phyloP scores from a whole-genome alignment of 352 stramenopile genomes.

The Stephanocyclus meneghinianus region DNA sequence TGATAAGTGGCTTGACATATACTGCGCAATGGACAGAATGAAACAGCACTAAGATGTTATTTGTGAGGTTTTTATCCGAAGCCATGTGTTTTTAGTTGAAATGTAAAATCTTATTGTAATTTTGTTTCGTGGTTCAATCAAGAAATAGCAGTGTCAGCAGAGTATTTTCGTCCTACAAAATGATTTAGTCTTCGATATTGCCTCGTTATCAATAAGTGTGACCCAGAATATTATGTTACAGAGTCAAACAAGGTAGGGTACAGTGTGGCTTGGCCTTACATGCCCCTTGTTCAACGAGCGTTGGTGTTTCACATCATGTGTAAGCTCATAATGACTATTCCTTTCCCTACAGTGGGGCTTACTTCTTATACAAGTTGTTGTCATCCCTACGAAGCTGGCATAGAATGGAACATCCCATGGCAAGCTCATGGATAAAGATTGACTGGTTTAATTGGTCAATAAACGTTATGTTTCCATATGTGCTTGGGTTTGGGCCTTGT shows the following conservation, averaged over 20 bases:
- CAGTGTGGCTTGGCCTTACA: too few species aligned
- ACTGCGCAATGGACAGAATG: constrained; percentile 42
- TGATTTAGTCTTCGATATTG: too few species aligned
- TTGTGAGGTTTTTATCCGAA: not conserved
- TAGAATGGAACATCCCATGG: constrained; percentile 45
- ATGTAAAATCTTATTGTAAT: too few species aligned
- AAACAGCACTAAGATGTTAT: constrained; percentile 17
- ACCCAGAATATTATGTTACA: too few species aligned
- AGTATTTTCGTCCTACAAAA: too few species aligned
- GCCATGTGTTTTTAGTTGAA: too few species aligned
- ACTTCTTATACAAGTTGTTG: constrained; percentile 17
- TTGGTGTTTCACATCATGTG: not conserved
- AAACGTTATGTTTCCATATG: constrained; percentile 1
- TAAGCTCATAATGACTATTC: not conserved
- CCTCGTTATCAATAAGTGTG: too few species aligned
- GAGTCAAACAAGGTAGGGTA: too few species aligned
- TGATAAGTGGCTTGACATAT: constrained; percentile 58
- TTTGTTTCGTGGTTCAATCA: too few species aligned
- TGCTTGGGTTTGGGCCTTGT: constrained; percentile 3
- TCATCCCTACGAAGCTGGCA: constrained; percentile 42
- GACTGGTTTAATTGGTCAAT: constrained; percentile 43
- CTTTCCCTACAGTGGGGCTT: not conserved
- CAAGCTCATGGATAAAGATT: constrained; percentile 55
- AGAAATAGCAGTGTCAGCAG: too few species aligned
- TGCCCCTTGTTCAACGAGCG: too few species aligned